Conservation (phyloP, 148 eudicot species). For the Vaccinium darrowii region DNA sequence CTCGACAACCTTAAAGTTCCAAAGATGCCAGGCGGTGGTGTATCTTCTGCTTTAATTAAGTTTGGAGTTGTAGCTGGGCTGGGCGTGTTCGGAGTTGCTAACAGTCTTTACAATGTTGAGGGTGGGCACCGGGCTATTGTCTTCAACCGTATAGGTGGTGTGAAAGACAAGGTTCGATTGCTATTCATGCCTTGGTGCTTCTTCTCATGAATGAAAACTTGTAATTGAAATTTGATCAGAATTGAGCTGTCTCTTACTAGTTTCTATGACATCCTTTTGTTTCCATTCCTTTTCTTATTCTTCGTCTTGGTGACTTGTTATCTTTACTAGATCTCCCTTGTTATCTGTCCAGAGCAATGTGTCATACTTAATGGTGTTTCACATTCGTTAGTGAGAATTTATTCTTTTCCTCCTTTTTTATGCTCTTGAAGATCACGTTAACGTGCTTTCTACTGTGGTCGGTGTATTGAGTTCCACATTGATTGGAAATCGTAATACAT, state of each 20-base stretch:
- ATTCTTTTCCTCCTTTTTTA: neutral
- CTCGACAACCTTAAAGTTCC: constrained; percentile 66
- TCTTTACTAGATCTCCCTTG: neutral
- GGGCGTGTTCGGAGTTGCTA: constrained; percentile 60
- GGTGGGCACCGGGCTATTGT: constrained; percentile 89
- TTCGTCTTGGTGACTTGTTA: neutral
- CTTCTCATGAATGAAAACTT: neutral
- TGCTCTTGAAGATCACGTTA: neutral
- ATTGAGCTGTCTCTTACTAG: neutral
- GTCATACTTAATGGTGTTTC: neutral
- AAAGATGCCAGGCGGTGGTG: constrained; percentile 68
- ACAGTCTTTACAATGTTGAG: constrained; percentile 84
- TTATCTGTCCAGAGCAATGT: neutral
- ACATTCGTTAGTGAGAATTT: neutral
- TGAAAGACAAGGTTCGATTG: constrained; percentile 69
- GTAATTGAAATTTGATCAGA: neutral
- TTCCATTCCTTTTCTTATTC: neutral
- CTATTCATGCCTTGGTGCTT: neutral
- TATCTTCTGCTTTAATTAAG: constrained; percentile 57
- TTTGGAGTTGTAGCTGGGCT: constrained; percentile 59
- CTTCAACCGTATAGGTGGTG: constrained; percentile 74
- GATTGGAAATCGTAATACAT: neutral
- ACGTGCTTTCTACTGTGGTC: neutral
- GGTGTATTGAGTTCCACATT: neutral
- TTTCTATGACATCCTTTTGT: neutral